A percentile compares a stretch with the other conserved stretches of the same genome.
These are phyloP conservation scores for Solanum habrochaites DNA, from an alignment of 257 asterid genomes.

Conservation along the genomic window DNA sequence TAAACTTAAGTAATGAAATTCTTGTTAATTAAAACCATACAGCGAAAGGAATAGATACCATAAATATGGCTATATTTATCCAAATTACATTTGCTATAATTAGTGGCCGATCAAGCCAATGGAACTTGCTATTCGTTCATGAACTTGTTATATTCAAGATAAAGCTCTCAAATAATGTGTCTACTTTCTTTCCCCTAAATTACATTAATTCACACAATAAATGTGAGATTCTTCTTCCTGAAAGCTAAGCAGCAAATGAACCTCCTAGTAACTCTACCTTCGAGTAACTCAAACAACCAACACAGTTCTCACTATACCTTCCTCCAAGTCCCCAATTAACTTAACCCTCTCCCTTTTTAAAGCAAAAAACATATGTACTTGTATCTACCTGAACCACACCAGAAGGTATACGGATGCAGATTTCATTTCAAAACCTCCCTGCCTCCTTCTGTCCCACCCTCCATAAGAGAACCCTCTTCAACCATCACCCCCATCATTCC, in stretches of 20 bases:
- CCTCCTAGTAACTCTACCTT: background rate
- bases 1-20: background rate
- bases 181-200: too few relatives aligned
- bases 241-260: background rate
- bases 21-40: background rate
- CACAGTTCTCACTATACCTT: too few relatives aligned
- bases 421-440: too few relatives aligned
- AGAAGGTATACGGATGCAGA: constrained; percentile 53
- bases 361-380: background rate
- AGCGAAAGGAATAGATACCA: background rate
- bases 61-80: background rate
- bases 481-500: too few relatives aligned
- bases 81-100: background rate
- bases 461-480: too few relatives aligned
- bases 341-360: too few relatives aligned
- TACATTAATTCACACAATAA: background rate
- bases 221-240: background rate
- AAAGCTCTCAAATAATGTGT: too few relatives aligned
- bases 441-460: too few relatives aligned
- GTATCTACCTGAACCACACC: constrained; percentile 28
- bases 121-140: background rate
- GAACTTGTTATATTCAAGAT: background rate
- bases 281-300: background rate
- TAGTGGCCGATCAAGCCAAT: background rate
- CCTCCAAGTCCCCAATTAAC: too few relatives aligned